Base-by-base conservation (phyloP, 2,329 filamentous ascomycete genomes). In the Pseudodiploospora longispora region DNA sequence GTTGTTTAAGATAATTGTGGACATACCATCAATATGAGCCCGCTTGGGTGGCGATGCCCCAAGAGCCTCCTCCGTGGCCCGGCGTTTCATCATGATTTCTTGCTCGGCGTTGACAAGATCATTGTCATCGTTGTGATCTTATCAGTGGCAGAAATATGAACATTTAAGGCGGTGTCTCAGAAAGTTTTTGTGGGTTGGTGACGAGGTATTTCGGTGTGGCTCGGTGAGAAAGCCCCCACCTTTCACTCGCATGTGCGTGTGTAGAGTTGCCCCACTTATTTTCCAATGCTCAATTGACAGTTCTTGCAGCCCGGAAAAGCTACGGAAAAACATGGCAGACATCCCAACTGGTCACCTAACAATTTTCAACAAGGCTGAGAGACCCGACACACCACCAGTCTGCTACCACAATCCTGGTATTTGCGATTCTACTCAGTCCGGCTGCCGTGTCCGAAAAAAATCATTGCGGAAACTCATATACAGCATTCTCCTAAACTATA, bases 21-120 rank as follows among this genome's bases (percentile, higher is more conserved):
- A 19, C 19, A 19, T 19, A 19, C 41, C 43, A 9, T 51, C 50
- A 8, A 57, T 42, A 7, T 53, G 50, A 27, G 40, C 41, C 35
- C 52, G 58, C 42, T 66, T 66, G 4, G 48, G 42, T 10, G 54
- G 50, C 27, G 57, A 60, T 6, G 49, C 50, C 30, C 47, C 56
- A 12, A 49, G 47, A 19, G 48, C 50, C 41, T 50, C 52, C 36
- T 51, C 56, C 6, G 42, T 48, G 40, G 59, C 59, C 39, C 47
- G 51, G 47, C 64, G 56, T 50, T 66, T 66, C 37, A 49, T 55
- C 64, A 66, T 66, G 9, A 8, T 38, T 27, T 10, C 10, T 33
- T 36, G 27, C 4, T 39, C 8, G 27, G 28, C 9, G 19, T 12
- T n/a, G 12, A 10, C 6, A 12, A 27, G 36, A 10, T 10, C 12